A percentile compares a stretch with the other conserved stretches of the same genome.
phyloP scores from a whole-genome alignment of 768 basidiomycete species.

The Naganishia vishniacii region DNA sequence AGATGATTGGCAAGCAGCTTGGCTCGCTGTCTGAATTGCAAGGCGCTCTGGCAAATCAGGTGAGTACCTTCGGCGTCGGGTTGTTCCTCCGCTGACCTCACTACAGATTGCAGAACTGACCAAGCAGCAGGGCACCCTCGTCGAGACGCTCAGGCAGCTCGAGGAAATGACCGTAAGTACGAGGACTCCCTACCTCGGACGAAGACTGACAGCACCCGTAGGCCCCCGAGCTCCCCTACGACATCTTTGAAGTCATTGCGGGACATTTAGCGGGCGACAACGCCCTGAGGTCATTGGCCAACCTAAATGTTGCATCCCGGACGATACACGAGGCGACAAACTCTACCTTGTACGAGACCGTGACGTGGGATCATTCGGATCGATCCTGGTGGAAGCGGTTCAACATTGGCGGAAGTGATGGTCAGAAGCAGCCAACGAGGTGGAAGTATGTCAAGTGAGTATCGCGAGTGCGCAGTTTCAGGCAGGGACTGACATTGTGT shows the following conservation, averaged over 20 bases:
- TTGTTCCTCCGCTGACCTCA: neutral
- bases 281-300: neutral
- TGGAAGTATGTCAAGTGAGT: slow-evolving; percentile 20
- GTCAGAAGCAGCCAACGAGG: slow-evolving; percentile 5
- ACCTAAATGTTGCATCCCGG: slow-evolving; percentile 5
- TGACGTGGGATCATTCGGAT: slow-evolving; percentile 8
- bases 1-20: slow-evolving; percentile 9
- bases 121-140: slow-evolving; percentile 1
- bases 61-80: neutral
- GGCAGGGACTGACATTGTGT: neutral
- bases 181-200: neutral
- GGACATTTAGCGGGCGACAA: slow-evolving; percentile 8
- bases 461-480: too few relatives aligned
- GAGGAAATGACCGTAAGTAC: slow-evolving; percentile 14
- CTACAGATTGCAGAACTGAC: slow-evolving; percentile 3
- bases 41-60: slow-evolving; percentile 1
- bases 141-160: slow-evolving; percentile 8
- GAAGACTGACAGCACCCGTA: too few relatives aligned
- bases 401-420: neutral
- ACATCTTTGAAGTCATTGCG: slow-evolving; percentile 9
- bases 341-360: slow-evolving; percentile 10
- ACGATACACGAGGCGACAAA: slow-evolving; percentile 16
- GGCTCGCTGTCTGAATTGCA: neutral
- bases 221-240: slow-evolving; percentile 2
- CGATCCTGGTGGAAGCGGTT: slow-evolving; percentile 13